Percentiles rank a stretch among this genome's conserved stretches.
These are phyloP conservation scores for Pestalotiopsis sp. DNA, from an alignment of 2,329 filamentous ascomycete genomes.

Conservation along the genomic window DNA sequence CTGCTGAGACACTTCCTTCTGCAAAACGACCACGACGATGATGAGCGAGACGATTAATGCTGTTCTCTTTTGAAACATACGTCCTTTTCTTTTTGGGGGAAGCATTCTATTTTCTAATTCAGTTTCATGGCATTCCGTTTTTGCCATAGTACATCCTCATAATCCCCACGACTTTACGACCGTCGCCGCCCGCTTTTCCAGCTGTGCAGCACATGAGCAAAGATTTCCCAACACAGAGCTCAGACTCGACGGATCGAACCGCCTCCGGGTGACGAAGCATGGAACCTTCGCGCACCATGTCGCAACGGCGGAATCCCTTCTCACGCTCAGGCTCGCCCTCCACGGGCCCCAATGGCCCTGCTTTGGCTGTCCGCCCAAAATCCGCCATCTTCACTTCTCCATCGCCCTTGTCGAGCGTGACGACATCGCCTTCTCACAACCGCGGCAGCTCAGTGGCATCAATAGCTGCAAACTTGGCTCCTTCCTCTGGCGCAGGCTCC, in stretches of 20 bases:
- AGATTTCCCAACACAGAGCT: background rate
- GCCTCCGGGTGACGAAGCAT: background rate
- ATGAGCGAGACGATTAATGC: slow-evolving; percentile 8
- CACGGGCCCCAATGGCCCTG: slow-evolving; percentile 51
- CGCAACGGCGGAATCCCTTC: slow-evolving; percentile 80
- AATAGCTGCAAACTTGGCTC: slow-evolving; percentile 42
- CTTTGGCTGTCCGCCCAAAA: slow-evolving; percentile 61
- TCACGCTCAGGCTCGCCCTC: slow-evolving; percentile 69
- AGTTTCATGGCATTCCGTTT: slow-evolving; percentile 10
- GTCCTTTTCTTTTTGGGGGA: background rate
- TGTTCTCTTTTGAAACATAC: slow-evolving; percentile 9
- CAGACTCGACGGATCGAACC: background rate
- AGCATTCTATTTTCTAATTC: background rate
- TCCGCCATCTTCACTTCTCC: slow-evolving; percentile 73
- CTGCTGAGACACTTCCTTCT: background rate
- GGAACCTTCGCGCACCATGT: slow-evolving; percentile 49
- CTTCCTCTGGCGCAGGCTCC: slow-evolving; percentile 34
- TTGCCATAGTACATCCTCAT: background rate
- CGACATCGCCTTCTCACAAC: slow-evolving; percentile 55
- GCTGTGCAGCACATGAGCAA: background rate
- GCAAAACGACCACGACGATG: background rate
- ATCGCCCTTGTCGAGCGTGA: slow-evolving; percentile 39
- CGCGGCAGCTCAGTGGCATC: slow-evolving; percentile 70
- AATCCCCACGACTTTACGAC: background rate
- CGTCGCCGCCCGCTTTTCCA: background rate